phyloP scores from a whole-genome alignment of 2,329 filamentous ascomycete genomes.

The Talaromyces sp. region DNA sequence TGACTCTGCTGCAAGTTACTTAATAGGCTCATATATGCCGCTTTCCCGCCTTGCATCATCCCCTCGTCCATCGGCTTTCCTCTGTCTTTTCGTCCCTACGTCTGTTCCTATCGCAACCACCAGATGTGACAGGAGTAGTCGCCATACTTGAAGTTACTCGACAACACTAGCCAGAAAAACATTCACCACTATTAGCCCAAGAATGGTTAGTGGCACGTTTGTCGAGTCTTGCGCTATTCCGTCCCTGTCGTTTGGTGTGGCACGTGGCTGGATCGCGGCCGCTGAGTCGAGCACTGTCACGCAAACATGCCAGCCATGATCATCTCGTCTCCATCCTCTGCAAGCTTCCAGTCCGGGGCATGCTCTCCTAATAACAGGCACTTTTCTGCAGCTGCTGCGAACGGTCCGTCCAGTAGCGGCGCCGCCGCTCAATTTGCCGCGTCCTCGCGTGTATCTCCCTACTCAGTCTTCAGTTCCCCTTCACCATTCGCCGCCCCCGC shows the following conservation, averaged over 20 bases:
- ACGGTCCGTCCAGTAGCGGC: slow-evolving; percentile 18
- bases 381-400: slow-evolving; percentile 18
- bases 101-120: background rate
- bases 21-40: background rate
- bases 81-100: background rate
- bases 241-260: slow-evolving; percentile 9
- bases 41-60: background rate
- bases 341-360: slow-evolving; percentile 33
- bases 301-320: slow-evolving; percentile 29
- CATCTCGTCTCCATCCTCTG: slow-evolving; percentile 39
- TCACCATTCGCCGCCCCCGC: slow-evolving; percentile 9
- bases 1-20: background rate
- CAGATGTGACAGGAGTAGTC: background rate
- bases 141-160: background rate
- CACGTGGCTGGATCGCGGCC: slow-evolving; percentile 13
- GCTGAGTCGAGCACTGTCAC: background rate
- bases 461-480: background rate
- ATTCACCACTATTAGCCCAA: background rate
- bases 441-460: slow-evolving; percentile 10
- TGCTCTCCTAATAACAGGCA: slow-evolving; percentile 20
- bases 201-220: slow-evolving; percentile 3
- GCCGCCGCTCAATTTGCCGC: slow-evolving; percentile 12
- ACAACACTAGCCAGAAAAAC: no score
- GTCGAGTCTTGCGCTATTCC: slow-evolving; percentile 8
- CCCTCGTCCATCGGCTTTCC: background rate